A percentile compares a stretch with the other conserved stretches of the same genome.
These are phyloP conservation scores for Rusavskia elegans DNA, from an alignment of 495 filamentous ascomycete genomes.

Conservation along the genomic window DNA sequence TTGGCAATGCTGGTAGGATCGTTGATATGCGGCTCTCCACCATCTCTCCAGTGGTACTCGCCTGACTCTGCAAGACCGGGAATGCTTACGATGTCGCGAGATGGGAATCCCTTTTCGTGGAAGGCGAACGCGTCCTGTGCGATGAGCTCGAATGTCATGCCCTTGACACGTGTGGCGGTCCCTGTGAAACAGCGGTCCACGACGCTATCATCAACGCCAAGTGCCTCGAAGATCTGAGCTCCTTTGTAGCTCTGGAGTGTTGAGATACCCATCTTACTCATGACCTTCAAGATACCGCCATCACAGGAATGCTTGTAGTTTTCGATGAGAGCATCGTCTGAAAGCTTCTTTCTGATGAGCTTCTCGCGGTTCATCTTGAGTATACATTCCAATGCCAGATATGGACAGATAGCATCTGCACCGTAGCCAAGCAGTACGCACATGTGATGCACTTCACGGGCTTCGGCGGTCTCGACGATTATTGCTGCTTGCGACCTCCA, in stretches of 20 bases:
- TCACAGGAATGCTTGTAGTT: slow-evolving; percentile 99
- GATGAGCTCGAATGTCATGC: slow-evolving; percentile 89
- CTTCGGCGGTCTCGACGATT: slow-evolving; percentile 88
- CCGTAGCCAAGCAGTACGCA: slow-evolving; percentile 94
- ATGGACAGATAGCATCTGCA: slow-evolving; percentile 91
- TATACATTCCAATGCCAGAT: slow-evolving; percentile 95
- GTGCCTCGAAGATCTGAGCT: slow-evolving; percentile 98
- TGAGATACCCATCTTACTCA: slow-evolving; percentile 99
- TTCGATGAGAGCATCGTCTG: slow-evolving; percentile 69
- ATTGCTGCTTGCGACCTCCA: slow-evolving; percentile 84
- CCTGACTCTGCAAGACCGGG: slow-evolving; percentile 85
- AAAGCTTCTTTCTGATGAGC: slow-evolving; percentile 77
- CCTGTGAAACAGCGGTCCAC: slow-evolving; percentile 95
- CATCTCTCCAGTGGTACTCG: slow-evolving; percentile 99
- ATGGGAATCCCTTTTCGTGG: slow-evolving; percentile 90
- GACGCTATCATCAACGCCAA: slow-evolving; percentile 87
- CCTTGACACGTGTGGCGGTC: slow-evolving; percentile 89
- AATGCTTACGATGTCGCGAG: slow-evolving; percentile 60
- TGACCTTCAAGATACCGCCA: slow-evolving; percentile 96
- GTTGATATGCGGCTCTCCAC: slow-evolving; percentile 95
- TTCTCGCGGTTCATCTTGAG: slow-evolving; percentile 96
- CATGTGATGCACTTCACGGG: slow-evolving; percentile 98
- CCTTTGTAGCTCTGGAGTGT: slow-evolving; percentile 97
- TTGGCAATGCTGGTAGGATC: slow-evolving; percentile 92
- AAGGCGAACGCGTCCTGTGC: slow-evolving; percentile 93